These are phyloP conservation scores for Gracilaria gracilis DNA, from an alignment of 23 red algal genomes.

Conservation along the genomic window DNA sequence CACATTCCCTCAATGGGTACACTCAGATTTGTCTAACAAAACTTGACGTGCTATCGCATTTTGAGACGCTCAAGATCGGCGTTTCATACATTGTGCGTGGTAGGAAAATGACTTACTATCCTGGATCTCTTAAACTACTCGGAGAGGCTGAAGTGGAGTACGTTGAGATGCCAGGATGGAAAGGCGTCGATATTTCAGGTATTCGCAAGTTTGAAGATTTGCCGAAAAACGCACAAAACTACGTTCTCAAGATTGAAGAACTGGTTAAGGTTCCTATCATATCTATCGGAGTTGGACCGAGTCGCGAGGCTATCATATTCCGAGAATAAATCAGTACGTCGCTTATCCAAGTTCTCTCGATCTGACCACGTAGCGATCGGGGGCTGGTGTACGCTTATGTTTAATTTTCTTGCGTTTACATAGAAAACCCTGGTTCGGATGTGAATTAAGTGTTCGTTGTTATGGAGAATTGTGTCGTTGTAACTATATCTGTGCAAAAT, in stretches of 20 bases:
- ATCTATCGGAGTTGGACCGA: conserved; percentile 92
- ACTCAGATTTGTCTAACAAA: conserved; percentile 90
- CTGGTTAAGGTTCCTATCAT: conserved; percentile 77
- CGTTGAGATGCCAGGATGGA: conserved; percentile 90
- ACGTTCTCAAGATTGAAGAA: conserved; percentile 84
- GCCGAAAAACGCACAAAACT: conserved; percentile 77
- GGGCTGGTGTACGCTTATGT: background rate
- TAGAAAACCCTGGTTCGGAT: background rate
- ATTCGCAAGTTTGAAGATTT: conserved; percentile 77
- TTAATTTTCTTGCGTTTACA: conserved; percentile 2
- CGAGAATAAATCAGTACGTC: conserved; percentile 28
- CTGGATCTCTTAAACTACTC: conserved; percentile 78
- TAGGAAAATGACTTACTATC: conserved; percentile 70
- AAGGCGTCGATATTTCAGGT: conserved; percentile 76
- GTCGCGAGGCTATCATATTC: conserved; percentile 85
- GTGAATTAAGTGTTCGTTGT: background rate
- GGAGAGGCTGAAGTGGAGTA: conserved; percentile 91
- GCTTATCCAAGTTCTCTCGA: background rate
- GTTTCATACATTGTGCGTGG: conserved; percentile 78
- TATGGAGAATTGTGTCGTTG: background rate
- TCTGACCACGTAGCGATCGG: background rate
- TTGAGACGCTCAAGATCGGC: conserved; percentile 89
- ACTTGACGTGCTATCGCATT: conserved; percentile 91
- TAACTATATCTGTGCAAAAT: background rate
- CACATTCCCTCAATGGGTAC: conserved; percentile 91